A percentile compares a stretch with the other conserved stretches of the same genome.
Conservation (phyloP, 2,329 filamentous ascomycete genomes). For the Phyllosticta ampelicida region DNA sequence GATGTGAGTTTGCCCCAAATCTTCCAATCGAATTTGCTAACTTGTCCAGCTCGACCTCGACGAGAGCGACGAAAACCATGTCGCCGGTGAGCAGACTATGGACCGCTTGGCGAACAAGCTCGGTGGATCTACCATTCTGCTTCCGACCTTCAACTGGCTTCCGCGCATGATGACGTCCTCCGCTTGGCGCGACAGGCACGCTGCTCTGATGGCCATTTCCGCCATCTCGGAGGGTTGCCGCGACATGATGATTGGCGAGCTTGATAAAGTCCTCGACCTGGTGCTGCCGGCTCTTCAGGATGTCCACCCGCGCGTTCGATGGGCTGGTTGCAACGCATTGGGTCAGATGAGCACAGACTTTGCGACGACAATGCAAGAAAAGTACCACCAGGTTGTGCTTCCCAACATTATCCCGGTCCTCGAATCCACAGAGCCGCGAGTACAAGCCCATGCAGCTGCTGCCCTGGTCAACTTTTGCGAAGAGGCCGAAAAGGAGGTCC, state of each 20-base stretch:
- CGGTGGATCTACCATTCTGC: slow-evolving; percentile 82
- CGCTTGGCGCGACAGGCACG: slow-evolving; percentile 89
- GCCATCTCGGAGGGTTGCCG: slow-evolving; percentile 96
- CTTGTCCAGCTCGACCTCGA: slow-evolving; percentile 67
- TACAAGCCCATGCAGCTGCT: slow-evolving; percentile 95
- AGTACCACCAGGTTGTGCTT: slow-evolving; percentile 80
- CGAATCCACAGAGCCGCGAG: slow-evolving; percentile 74
- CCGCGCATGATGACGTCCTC: slow-evolving; percentile 95
- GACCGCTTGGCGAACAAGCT: slow-evolving; percentile 95
- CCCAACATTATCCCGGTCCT: slow-evolving; percentile 88
- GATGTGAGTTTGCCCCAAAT: slow-evolving; percentile 50
- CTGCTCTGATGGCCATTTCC: slow-evolving; percentile 96
- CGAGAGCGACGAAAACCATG: slow-evolving; percentile 93
- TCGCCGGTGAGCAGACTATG: slow-evolving; percentile 97
- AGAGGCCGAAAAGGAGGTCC: slow-evolving; percentile 81
- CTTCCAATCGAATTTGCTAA: slow-evolving; percentile 14
- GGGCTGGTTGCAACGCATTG: slow-evolving; percentile 96
- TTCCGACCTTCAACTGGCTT: slow-evolving; percentile 92
- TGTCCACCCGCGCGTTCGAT: slow-evolving; percentile 84
- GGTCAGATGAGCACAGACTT: slow-evolving; percentile 99
- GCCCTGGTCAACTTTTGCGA: slow-evolving; percentile 98
- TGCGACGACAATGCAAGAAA: slow-evolving; percentile 93
- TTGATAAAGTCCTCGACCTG: slow-evolving; percentile 86
- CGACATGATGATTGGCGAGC: slow-evolving; percentile 88
- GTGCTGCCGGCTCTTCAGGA: slow-evolving; percentile 89